Evolutionary conservation across 1,139 yeast species (phyloP).

Genomic region (Candida neerlandica): DNA sequence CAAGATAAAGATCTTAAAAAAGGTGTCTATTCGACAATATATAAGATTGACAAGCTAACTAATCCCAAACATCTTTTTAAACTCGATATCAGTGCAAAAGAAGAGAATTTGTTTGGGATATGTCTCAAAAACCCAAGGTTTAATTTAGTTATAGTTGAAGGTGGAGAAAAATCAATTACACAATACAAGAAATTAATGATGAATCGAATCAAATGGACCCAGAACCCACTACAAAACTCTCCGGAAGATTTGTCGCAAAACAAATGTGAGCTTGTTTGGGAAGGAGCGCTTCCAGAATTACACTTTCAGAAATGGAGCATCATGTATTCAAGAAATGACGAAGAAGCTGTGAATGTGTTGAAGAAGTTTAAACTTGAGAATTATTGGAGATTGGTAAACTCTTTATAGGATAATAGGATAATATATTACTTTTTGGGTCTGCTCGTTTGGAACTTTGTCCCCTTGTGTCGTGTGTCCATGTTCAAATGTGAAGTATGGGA

Average conservation of each 20-base stretch:
- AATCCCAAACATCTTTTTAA: conserved; percentile 74
- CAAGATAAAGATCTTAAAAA: conserved; percentile 42
- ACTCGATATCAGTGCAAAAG: conserved; percentile 78
- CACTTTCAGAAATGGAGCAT: conserved; percentile 66
- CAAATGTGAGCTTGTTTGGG: conserved; percentile 67
- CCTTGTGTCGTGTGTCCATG: conserved; percentile 7
- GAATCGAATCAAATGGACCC: conserved; percentile 70
- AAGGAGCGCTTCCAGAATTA: conserved; percentile 61
- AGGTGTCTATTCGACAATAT: conserved; percentile 65
- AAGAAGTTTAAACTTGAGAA: conserved; percentile 54
- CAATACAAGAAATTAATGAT: conserved; percentile 65
- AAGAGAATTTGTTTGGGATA: conserved; percentile 65
- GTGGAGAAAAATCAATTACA: conserved; percentile 61
- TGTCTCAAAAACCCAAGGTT: conserved; percentile 45
- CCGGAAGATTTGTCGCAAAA: conserved; percentile 48
- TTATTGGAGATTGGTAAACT: conserved; percentile 57
- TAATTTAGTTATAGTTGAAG: conserved; percentile 71
- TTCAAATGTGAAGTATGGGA: conserved; percentile 9
- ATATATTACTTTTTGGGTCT: neutral
- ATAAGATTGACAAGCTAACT: conserved; percentile 52
- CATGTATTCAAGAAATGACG: conserved; percentile 51
- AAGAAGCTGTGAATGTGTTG: conserved; percentile 56
- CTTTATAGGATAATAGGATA: conserved; percentile 9
- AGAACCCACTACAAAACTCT: conserved; percentile 13
- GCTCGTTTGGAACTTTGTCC: neutral